A percentile compares a stretch with the other conserved stretches of the same genome.
phyloP scores from a whole-genome alignment of 805 yeast genomes.

The Isabelozyma gotoi region DNA sequence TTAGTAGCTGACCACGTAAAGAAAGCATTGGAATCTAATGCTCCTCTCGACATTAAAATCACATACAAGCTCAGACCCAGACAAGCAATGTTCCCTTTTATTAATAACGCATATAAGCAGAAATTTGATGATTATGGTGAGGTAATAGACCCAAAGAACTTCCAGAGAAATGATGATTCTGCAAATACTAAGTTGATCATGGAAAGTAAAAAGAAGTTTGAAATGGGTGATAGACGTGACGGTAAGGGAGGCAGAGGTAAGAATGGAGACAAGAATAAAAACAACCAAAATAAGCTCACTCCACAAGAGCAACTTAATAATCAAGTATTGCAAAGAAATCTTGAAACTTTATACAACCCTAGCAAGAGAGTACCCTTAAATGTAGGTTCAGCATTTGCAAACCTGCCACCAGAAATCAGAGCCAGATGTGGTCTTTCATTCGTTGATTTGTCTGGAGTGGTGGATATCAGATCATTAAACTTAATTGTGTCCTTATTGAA shows the following conservation, averaged over 20 bases:
- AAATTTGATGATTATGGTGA: constrained; percentile 89
- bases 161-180: constrained; percentile 54
- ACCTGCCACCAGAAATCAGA: constrained; percentile 31
- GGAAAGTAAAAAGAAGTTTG: constrained; percentile 39
- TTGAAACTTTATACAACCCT: constrained; percentile 56
- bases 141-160: constrained; percentile 63
- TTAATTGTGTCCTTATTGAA: constrained; percentile 76
- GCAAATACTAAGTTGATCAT: constrained; percentile 32
- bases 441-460: constrained; percentile 80
- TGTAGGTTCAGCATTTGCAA: constrained; percentile 16
- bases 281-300: constrained; percentile 29
- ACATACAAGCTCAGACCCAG: constrained; percentile 45
- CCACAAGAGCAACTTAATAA: constrained; percentile 45
- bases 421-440: constrained; percentile 71
- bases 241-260: constrained; percentile 10
- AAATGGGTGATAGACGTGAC: constrained; percentile 24
- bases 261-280: constrained; percentile 17
- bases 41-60: constrained; percentile 55
- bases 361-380: constrained; percentile 35
- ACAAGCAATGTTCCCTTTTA: constrained; percentile 76
- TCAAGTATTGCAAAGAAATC: constrained; percentile 36
- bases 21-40: constrained; percentile 37
- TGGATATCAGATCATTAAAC: constrained; percentile 77
- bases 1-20: constrained; percentile 37
- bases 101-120: constrained; percentile 45